Percentiles rank a stretch among this genome's conserved stretches.
Evolutionary conservation across 306 rosid species (phyloP).

Genomic region (Hippophae gyantsensis): DNA sequence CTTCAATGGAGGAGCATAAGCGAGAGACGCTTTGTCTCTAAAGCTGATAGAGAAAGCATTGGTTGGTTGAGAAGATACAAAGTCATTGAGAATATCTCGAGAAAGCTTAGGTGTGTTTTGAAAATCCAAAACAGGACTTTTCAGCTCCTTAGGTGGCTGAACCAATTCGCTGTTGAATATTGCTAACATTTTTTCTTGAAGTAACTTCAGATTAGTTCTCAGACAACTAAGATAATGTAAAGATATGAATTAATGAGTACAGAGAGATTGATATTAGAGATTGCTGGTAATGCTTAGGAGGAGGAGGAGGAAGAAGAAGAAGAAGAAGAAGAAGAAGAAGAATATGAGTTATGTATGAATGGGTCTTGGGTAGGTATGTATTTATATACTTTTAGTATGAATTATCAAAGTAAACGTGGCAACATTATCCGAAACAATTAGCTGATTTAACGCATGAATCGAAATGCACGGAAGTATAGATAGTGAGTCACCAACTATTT

Average conservation of each 20-base stretch:
- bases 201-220: background rate
- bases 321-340: background rate
- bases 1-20: slow-evolving; percentile 34
- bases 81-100: slow-evolving; percentile 39
- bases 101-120: slow-evolving; percentile 41
- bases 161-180: slow-evolving; percentile 71
- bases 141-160: slow-evolving; percentile 78
- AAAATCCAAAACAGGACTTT: slow-evolving; percentile 59
- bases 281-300: background rate
- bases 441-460: too few species aligned
- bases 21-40: slow-evolving; percentile 44
- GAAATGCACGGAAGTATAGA: too few species aligned
- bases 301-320: background rate
- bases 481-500: too few species aligned
- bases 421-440: slow-evolving; percentile 33
- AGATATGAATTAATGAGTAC: background rate
- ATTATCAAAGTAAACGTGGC: slow-evolving; percentile 35
- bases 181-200: slow-evolving; percentile 45
- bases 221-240: slow-evolving; percentile 3
- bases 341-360: slow-evolving; percentile 13
- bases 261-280: slow-evolving; percentile 12
- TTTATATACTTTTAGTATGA: slow-evolving; percentile 10
- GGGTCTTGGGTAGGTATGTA: background rate
- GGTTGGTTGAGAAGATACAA: slow-evolving; percentile 39
- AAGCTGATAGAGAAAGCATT: slow-evolving; percentile 46